A percentile compares a stretch with the other conserved stretches of the same genome.
These are phyloP conservation scores for Lentinula boryana DNA, from an alignment of 768 basidiomycete genomes.

Conservation along the genomic window DNA sequence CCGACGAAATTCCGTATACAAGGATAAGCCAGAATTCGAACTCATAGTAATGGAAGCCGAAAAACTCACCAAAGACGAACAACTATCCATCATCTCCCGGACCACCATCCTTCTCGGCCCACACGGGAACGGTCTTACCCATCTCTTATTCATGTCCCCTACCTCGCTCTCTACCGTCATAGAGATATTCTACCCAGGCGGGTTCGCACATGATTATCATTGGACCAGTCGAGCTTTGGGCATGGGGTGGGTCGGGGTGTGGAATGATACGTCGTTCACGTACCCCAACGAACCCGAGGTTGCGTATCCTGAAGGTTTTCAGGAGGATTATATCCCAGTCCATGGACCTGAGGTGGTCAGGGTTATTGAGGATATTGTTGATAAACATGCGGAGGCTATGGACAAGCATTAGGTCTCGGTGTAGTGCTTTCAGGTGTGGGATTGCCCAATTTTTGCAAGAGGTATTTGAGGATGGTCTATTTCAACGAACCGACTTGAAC, in stretches of 20 bases:
- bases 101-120: conserved; percentile 72
- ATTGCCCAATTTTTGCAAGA: no score
- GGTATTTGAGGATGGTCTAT: no score
- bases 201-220: conserved; percentile 84
- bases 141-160: conserved; percentile 79
- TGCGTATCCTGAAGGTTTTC: conserved; percentile 81
- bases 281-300: conserved; percentile 35
- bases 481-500: no score
- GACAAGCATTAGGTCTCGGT: no score
- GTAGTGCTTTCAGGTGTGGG: no score
- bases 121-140: conserved; percentile 79
- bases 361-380: conserved; percentile 54
- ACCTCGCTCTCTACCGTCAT: conserved; percentile 75
- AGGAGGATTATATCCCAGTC: conserved; percentile 71
- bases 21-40: conserved; percentile 46
- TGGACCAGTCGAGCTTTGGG: conserved; percentile 75
- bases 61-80: conserved; percentile 67
- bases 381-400: no score
- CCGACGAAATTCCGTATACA: conserved; percentile 21
- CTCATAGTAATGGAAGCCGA: conserved; percentile 59
- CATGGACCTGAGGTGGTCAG: conserved; percentile 58
- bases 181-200: conserved; percentile 76
- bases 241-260: conserved; percentile 69
- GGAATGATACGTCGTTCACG: conserved; percentile 58
- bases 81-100: conserved; percentile 55